phyloP scores from a whole-genome alignment of 1,139 yeast species.

The Hansenula lynferdii region DNA sequence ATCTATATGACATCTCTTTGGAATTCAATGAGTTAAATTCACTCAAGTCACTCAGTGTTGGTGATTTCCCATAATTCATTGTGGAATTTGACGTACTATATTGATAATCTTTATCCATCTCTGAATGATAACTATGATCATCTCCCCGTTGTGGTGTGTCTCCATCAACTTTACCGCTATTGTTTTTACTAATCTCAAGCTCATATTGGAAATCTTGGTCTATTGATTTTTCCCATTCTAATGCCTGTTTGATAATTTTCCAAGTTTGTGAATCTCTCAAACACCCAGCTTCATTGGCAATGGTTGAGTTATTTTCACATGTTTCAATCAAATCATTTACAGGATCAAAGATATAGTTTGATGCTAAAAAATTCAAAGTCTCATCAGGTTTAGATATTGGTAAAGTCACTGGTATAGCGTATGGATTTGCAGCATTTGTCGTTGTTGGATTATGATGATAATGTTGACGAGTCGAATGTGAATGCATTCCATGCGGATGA shows the following conservation, averaged over 20 bases:
- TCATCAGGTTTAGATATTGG: conserved; percentile 25
- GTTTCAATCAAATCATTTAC: conserved; percentile 11
- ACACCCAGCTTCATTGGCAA: conserved; percentile 49
- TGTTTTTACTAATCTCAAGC: neutral
- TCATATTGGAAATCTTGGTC: conserved; percentile 12
- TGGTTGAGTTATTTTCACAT: conserved; percentile 45
- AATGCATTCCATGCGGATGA: conserved; percentile 3
- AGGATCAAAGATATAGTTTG: conserved; percentile 23
- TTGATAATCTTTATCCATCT: conserved; percentile 12
- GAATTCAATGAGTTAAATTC: conserved; percentile 18
- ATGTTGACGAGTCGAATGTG: too few relatives aligned
- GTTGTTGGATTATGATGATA: too few relatives aligned
- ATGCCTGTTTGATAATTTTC: conserved; percentile 55
- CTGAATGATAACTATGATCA: conserved; percentile 4
- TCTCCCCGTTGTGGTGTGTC: neutral
- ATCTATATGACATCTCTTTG: conserved; percentile 4
- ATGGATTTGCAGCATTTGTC: conserved; percentile 15
- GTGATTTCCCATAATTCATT: conserved; percentile 20
- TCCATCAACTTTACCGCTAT: too few relatives aligned
- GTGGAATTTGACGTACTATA: conserved; percentile 23
- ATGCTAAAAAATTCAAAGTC: conserved; percentile 24
- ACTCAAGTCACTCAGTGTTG: conserved; percentile 21
- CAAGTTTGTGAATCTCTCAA: conserved; percentile 65
- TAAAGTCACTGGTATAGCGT: conserved; percentile 21
- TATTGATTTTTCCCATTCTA: conserved; percentile 38